A percentile compares a stretch with the other conserved stretches of the same genome.
These are phyloP conservation scores for Backusella luteola DNA, from an alignment of 192 early-diverging fungal genomes.

Conservation along the genomic window DNA sequence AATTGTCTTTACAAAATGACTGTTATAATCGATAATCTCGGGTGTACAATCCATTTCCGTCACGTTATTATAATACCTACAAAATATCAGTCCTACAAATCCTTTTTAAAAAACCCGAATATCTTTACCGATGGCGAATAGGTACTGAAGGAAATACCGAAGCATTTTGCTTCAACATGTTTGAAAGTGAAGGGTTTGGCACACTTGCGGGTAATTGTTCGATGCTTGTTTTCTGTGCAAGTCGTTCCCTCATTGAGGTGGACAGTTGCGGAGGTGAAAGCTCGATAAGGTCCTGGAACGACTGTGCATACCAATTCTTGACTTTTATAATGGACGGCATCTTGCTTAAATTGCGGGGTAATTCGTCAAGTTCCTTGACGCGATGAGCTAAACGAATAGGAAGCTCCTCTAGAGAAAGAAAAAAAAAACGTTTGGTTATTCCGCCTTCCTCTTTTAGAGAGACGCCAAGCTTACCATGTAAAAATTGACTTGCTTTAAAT, in stretches of 20 bases:
- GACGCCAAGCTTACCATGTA: conserved; percentile 44
- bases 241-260: neutral
- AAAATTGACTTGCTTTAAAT: conserved; percentile 74
- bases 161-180: neutral
- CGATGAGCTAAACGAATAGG: conserved; percentile 92
- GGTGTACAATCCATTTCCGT: conserved; percentile 58
- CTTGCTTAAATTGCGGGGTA: conserved; percentile 81
- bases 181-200: conserved; percentile 40
- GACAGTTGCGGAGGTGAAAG: conserved; percentile 7
- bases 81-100: too few species aligned
- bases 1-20: conserved; percentile 82
- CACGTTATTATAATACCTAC: conserved; percentile 57
- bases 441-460: too few species aligned
- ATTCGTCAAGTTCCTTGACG: conserved; percentile 90
- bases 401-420: conserved; percentile 64
- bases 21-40: conserved; percentile 77
- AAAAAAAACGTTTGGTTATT: neutral
- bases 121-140: conserved; percentile 46
- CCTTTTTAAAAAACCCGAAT: too few species aligned
- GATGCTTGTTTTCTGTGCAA: conserved; percentile 29
- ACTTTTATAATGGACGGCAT: conserved; percentile 93
- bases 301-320: conserved; percentile 94
- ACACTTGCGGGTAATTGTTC: conserved; percentile 41
- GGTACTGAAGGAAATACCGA: conserved; percentile 29
- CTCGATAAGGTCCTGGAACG: conserved; percentile 54